Conservation (phyloP, 306 rosid genomes). For the Hippophae gyantsensis region DNA sequence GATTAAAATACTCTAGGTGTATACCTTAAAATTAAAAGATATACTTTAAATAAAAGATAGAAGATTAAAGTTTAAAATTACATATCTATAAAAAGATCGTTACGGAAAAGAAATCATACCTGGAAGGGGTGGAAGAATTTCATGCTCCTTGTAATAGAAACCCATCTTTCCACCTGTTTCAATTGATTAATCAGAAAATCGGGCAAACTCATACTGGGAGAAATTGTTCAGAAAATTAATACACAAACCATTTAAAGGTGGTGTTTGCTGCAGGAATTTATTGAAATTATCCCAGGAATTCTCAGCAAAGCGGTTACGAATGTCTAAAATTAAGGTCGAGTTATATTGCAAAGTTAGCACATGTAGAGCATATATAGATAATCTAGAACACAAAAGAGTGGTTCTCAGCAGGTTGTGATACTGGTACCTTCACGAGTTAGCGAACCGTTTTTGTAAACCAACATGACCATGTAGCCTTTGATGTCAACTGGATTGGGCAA, state of each 20-base stretch:
- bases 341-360: slow-evolving; percentile 13
- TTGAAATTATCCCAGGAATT: slow-evolving; percentile 76
- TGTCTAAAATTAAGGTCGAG: slow-evolving; percentile 35
- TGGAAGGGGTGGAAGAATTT: slow-evolving; percentile 96
- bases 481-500: slow-evolving; percentile 90
- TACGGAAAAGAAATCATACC: slow-evolving; percentile 16
- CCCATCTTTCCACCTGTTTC: slow-evolving; percentile 74
- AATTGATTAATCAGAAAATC: slow-evolving; percentile 21
- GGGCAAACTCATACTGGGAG: slow-evolving; percentile 6
- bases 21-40: too few relatives aligned
- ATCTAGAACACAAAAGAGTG: slow-evolving; percentile 3
- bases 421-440: slow-evolving; percentile 88
- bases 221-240: slow-evolving; percentile 1
- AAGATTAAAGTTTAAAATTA: too few relatives aligned
- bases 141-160: slow-evolving; percentile 94
- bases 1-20: too few relatives aligned
- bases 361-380: background rate
- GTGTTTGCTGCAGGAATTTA: slow-evolving; percentile 56
- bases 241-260: slow-evolving; percentile 60
- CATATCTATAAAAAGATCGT: too few relatives aligned
- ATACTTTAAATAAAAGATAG: too few relatives aligned
- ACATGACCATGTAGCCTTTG: slow-evolving; percentile 87
- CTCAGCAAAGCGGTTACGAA: slow-evolving; percentile 61
- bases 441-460: slow-evolving; percentile 92
- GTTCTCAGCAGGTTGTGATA: slow-evolving; percentile 11